Percentiles rank a stretch among this genome's conserved stretches.
Conservation (phyloP, 306 rosid species). For the Pyrus communis region DNA sequence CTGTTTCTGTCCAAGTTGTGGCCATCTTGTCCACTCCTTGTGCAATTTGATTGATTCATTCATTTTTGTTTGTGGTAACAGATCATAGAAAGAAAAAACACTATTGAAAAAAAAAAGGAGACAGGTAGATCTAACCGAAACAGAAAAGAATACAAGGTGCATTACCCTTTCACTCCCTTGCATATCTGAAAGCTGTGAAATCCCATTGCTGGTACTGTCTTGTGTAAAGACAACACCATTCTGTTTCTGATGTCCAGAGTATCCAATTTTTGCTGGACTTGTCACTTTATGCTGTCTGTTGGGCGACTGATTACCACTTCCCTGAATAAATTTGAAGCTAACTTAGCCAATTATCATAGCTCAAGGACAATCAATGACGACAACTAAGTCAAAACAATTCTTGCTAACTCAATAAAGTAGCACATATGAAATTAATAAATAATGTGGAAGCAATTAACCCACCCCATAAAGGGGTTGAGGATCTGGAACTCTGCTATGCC, state of each 20-base stretch:
- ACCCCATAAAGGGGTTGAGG: background rate
- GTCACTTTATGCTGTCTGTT: slow-evolving; percentile 47
- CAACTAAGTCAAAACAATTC: background rate
- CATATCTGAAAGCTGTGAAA: slow-evolving; percentile 39
- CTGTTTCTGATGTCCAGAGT: slow-evolving; percentile 30
- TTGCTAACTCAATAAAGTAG: background rate
- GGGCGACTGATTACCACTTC: slow-evolving; percentile 52
- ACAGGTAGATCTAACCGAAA: slow-evolving; percentile 2
- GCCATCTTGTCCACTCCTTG: background rate
- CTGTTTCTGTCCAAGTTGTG: background rate
- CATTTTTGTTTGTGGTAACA: background rate
- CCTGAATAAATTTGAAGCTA: slow-evolving; percentile 40
- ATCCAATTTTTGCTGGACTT: slow-evolving; percentile 43
- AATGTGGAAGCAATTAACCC: background rate
- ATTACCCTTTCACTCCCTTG: slow-evolving; percentile 55
- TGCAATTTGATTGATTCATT: background rate
- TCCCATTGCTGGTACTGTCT: slow-evolving; percentile 55
- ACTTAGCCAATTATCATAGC: background rate
- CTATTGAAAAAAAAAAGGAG: background rate
- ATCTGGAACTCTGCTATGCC: background rate
- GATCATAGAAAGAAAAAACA: background rate
- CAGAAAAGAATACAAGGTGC: slow-evolving; percentile 26
- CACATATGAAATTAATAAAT: background rate
- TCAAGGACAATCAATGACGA: background rate
- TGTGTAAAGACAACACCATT: slow-evolving; percentile 33